Conservation (phyloP, 768 basidiomycete genomes). For the Boletus vermiculosoides region DNA sequence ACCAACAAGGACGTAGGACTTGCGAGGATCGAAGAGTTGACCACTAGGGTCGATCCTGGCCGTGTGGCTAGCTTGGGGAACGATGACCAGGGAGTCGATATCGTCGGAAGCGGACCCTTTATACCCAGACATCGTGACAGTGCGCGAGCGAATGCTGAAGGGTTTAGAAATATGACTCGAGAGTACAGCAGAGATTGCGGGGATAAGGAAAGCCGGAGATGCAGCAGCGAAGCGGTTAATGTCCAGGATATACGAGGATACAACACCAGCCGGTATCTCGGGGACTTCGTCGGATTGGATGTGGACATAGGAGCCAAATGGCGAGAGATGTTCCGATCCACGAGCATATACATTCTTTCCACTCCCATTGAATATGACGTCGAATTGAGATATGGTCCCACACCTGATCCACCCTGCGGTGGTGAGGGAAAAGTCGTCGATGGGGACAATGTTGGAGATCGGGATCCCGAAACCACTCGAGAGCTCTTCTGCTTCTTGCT, state of each 20-base stretch:
- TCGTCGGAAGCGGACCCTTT: background rate
- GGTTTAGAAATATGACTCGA: constrained; percentile 15
- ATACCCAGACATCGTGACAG: constrained; percentile 13
- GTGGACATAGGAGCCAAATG: constrained; percentile 28
- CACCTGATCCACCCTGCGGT: constrained; percentile 14
- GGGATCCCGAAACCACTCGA: constrained; percentile 14
- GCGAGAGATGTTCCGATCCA: constrained; percentile 22
- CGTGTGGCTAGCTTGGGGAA: constrained; percentile 6
- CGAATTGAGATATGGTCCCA: constrained; percentile 16
- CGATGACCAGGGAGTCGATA: constrained; percentile 17
- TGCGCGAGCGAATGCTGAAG: constrained; percentile 10
- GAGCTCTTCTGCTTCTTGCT: constrained; percentile 15
- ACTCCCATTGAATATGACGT: constrained; percentile 27
- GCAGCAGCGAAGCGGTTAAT: constrained; percentile 21
- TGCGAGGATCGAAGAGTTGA: constrained; percentile 32
- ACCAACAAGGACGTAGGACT: constrained; percentile 22
- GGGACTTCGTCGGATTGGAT: constrained; percentile 15
- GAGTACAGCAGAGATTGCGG: constrained; percentile 19
- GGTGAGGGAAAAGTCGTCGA: constrained; percentile 13
- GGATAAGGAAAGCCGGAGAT: constrained; percentile 20
- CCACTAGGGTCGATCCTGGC: constrained; percentile 26
- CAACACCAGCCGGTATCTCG: constrained; percentile 19
- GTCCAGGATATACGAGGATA: constrained; percentile 21
- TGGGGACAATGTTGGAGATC: constrained; percentile 6
- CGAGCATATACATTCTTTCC: constrained; percentile 14